Evolutionary conservation across 768 basidiomycete species (phyloP), one percentile per base, ranked within the genome.

Genomic region (Suillus hirtellus): DNA sequence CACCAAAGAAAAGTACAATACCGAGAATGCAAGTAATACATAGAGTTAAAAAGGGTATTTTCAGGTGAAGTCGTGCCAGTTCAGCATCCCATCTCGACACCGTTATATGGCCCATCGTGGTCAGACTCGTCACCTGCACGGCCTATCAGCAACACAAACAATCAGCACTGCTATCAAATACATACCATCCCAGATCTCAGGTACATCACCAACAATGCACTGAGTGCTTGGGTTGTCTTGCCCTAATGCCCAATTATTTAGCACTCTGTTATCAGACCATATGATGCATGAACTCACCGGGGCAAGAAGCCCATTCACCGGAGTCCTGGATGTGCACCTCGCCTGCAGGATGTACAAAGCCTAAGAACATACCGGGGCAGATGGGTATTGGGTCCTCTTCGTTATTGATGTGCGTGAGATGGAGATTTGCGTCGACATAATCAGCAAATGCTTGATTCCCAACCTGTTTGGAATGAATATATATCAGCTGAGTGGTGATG

Each of bases 361-460:
- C 80, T 60, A 81, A n/a, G 71, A 77, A 78, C 66, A 47, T 69
- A 7, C 70, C 69, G 4, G 78, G 78, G 35, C 47, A 58, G 60
- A 68, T 78, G 2, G 81, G 81, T 19, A 82, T 66, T 0, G 74
- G 71, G 60, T 82, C 81, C 59, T 77, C 61, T 64, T 72, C 52
- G 73, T 89, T 87, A 70, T 83, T 87, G 70, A 89, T 80, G 64
- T 83, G 86, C 4, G 79, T 85, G 53, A 86, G 67, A 14, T 74
- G 64, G 44, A 76, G 53, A 50, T 82, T 73, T 12, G 78, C 72
- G 65, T 87, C 84, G 56, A 87, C 80, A 66, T 82, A 83, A 66
- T 86, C 66, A 1, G 86, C 86, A 64, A 88, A 89, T 2, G 78
- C 84, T 69, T 83, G 80, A 72, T 89, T 88, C 14, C 88, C 86